These are phyloP conservation scores for Lentinus brumalis DNA, from an alignment of 768 basidiomycete species.

Conservation along the genomic window DNA sequence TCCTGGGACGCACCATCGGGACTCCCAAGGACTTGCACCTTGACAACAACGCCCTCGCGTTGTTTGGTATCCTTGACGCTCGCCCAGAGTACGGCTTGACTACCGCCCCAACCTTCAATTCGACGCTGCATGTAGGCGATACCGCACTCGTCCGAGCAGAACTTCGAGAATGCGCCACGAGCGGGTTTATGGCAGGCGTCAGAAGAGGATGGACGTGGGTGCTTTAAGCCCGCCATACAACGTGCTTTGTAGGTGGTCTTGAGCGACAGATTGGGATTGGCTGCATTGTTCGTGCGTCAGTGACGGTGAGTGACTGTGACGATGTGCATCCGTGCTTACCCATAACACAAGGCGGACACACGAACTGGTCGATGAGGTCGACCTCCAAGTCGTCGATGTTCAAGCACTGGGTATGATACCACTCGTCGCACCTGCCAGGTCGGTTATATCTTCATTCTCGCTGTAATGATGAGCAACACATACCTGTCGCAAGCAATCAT, in stretches of 20 bases:
- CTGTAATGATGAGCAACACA: conserved; percentile 28
- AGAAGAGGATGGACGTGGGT: conserved; percentile 60
- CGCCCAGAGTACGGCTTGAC: conserved; percentile 69
- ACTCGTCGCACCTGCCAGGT: conserved; percentile 80
- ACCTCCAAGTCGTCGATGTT: conserved; percentile 78
- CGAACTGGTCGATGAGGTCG: conserved; percentile 90
- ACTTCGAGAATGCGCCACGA: conserved; percentile 84
- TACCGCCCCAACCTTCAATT: conserved; percentile 67
- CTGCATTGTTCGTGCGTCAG: conserved; percentile 29
- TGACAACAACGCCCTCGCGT: conserved; percentile 70
- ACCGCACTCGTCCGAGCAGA: conserved; percentile 89
- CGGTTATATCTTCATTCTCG: not conserved
- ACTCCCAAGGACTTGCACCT: conserved; percentile 23
- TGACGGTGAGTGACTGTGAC: conserved; percentile 6
- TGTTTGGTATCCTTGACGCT: conserved; percentile 68
- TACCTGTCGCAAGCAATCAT: conserved; percentile 96
- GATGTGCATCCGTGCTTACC: conserved; percentile 47
- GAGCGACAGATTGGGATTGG: conserved; percentile 57
- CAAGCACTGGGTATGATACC: conserved; percentile 91
- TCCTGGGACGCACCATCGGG: conserved; percentile 1
- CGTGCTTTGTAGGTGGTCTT: conserved; percentile 81
- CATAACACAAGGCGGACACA: conserved; percentile 78
- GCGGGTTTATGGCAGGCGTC: conserved; percentile 80
- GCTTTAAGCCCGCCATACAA: conserved; percentile 69
- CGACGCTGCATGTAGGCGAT: conserved; percentile 68